Base-by-base conservation (phyloP, 345 rosid species). In the Geranium brycei region DNA sequence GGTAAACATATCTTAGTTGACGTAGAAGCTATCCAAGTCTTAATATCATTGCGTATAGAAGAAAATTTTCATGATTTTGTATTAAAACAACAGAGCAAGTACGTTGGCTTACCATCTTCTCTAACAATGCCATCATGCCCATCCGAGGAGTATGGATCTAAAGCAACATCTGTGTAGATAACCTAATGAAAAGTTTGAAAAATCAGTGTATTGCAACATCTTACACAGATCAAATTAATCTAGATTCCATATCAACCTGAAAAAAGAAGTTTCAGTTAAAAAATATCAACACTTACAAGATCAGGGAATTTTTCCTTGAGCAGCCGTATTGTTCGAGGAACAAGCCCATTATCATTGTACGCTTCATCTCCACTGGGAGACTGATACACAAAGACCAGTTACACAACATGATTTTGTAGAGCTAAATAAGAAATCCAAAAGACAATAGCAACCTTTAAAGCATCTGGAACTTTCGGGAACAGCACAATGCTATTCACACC, bases 401-500 rank as follows among this genome's bases (percentile, higher is more conserved):
- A 61, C 40, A 62, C 14, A 15, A 60, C 31, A 64, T 58, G 18
- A 64, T 47, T 41, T 32, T 60, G 41, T 18, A 57, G 41, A n/a
- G 28, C 5, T 12, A 47, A 14, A 51, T 32, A 35, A 69, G 12
- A 65, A 68, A 38, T 58, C 28, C 31, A 61, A 23, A 71, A 58
- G 19, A 70, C 67, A 65, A 68, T 19, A 19, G 63, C 73, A 71
- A 86, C 98, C 98, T 92, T 92, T 66, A 92, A 65, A 66, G 83
- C 96, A 75, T 92, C 98, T 0, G 97, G 98, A 70, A 92, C 88
- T 86, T 92, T 92, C 65, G 98, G 98, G 72, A 92, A 89, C 68
- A 92, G 74, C 19, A 92, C 91, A 6, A 89, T 67, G 63, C 91
- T 87, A 65, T 89, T 87, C 1, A 92, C 96, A 51, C 98, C 98